Percentiles rank a stretch among this genome's conserved stretches.
phyloP scores from a whole-genome alignment of 257 asterid genomes.

The Nicotiana benthamiana region DNA sequence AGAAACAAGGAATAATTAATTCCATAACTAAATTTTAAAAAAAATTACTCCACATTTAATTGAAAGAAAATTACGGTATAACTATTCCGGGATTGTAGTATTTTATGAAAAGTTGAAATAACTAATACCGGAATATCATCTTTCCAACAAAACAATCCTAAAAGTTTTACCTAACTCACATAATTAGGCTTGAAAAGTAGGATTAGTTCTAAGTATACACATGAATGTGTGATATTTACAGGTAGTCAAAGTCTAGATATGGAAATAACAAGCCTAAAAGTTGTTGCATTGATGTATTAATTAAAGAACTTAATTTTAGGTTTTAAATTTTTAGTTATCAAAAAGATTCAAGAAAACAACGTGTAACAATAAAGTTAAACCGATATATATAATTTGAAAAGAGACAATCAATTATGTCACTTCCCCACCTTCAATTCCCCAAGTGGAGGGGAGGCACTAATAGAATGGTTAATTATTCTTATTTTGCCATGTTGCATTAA shows the following conservation, averaged over 20 bases:
- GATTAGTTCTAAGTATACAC: constrained; percentile 10
- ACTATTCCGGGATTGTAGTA: no score
- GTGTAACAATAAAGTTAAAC: background rate
- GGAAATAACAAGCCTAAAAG: background rate
- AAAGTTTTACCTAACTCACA: background rate
- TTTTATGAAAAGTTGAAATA: no score
- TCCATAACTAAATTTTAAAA: no score
- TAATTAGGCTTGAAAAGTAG: background rate
- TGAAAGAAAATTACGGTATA: no score
- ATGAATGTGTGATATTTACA: constrained; percentile 7
- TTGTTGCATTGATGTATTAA: no score
- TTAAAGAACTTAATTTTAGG: no score
- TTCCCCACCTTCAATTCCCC: background rate
- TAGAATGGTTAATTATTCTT: background rate
- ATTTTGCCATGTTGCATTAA: no score
- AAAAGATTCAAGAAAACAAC: background rate
- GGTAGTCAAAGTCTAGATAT: background rate
- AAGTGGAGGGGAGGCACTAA: background rate
- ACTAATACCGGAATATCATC: no score
- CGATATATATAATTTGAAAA: background rate
- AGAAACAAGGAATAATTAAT: no score
- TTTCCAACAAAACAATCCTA: background rate
- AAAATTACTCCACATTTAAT: no score
- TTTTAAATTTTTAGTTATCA: no score
- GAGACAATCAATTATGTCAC: background rate